Evolutionary conservation across 2,329 filamentous ascomycete genomes (phyloP), one percentile per base, ranked within the genome.

Genomic region (Sporothrix phasma): DNA sequence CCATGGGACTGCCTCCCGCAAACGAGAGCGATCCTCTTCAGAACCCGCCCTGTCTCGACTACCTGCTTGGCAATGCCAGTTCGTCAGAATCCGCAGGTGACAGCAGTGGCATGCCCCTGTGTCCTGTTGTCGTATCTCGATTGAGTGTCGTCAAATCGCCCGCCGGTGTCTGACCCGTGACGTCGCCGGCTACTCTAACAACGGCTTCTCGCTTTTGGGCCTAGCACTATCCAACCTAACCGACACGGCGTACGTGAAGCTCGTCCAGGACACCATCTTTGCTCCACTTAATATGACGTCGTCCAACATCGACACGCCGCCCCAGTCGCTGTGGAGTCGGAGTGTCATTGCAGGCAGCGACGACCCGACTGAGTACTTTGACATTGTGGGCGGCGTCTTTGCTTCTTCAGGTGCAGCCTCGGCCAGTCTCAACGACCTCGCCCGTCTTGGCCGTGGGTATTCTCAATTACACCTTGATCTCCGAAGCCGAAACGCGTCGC

Each of bases 171-270:
- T 60, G 69, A 71, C 0, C 76, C 80, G 0, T 79, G 77, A 73
- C 75, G 0, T 76, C 73, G 2, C 79, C 0, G 72, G 75, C 2
- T 84, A 84, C 69, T 79, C 80, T 31, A 82, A 83, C 67, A 71
- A 76, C 3, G 79, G 74, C 0, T 78, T 79, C 22, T 71, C 75
- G 1, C 64, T 81, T 2, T 74, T 82, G 0, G 78, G 77, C 2
- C 17, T 78, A 0, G 77, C 77, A 0, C 71, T 83, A 0, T 77
- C 81, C 65, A 74, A 74, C 5, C 73, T 78, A 0, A 78, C 77
- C 0, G 75, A 76, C 3, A 74, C 74, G 54, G 67, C 75, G 0
- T 76, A 78, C 19, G 70, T 72, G 1, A 71, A 79, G 1, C 71
- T 79, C 3, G 72, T 77, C 11, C 69, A 75, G n/a, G 67, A 75